These are phyloP conservation scores for Hypholoma fasciculare DNA, from an alignment of 768 basidiomycete species.

Conservation along the genomic window DNA sequence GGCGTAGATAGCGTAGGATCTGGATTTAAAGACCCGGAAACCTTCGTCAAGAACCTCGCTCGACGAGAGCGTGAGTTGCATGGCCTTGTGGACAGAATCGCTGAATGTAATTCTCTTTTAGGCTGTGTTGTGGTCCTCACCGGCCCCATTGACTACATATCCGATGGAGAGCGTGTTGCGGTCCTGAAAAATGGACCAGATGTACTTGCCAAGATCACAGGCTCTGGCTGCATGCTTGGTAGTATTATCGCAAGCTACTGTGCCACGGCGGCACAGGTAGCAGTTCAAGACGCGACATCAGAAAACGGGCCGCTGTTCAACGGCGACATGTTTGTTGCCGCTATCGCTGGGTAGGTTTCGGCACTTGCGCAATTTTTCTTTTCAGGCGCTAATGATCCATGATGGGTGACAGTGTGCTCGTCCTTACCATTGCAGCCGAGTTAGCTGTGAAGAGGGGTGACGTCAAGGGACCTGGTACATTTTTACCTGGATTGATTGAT, in stretches of 20 bases:
- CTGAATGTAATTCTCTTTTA: slow-evolving; percentile 24
- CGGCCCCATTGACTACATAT: slow-evolving; percentile 79
- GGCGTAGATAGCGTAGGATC: slow-evolving; percentile 86
- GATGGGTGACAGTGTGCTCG: slow-evolving; percentile 44
- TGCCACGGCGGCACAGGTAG: slow-evolving; percentile 54
- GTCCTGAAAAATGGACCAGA: slow-evolving; percentile 72
- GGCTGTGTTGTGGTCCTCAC: slow-evolving; percentile 84
- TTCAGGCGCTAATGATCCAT: slow-evolving; percentile 6
- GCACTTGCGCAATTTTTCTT: not conserved
- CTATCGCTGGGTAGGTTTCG: slow-evolving; percentile 69
- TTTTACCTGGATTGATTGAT: slow-evolving; percentile 65
- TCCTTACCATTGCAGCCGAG: slow-evolving; percentile 64
- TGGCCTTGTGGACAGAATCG: slow-evolving; percentile 23
- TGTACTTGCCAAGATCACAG: slow-evolving; percentile 80
- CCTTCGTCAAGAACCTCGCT: slow-evolving; percentile 70
- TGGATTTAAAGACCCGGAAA: slow-evolving; percentile 74
- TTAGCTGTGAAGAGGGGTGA: slow-evolving; percentile 47
- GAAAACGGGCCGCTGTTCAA: slow-evolving; percentile 44
- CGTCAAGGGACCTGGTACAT: slow-evolving; percentile 64
- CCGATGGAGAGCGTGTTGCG: slow-evolving; percentile 75
- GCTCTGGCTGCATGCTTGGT: slow-evolving; percentile 85
- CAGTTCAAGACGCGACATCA: slow-evolving; percentile 22
- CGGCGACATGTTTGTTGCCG: slow-evolving; percentile 77
- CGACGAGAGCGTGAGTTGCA: slow-evolving; percentile 59
- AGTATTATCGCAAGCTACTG: slow-evolving; percentile 80